Evolutionary conservation across 1,284 basidiomycete species (phyloP), one percentile per base, ranked within the genome.

Genomic region (Trametes sp.): DNA sequence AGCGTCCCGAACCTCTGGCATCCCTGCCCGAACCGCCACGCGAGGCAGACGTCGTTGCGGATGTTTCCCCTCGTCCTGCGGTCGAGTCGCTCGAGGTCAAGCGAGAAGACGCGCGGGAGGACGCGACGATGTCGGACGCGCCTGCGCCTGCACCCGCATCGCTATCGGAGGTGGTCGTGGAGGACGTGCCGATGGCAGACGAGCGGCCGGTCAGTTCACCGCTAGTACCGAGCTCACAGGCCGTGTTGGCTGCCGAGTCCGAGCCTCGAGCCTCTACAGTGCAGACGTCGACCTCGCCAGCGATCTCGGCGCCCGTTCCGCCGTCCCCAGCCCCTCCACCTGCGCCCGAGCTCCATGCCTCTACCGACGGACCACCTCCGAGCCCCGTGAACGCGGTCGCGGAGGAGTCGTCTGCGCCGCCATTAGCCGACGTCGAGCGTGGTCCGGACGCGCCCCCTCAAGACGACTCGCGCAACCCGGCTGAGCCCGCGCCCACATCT

Each of bases 161-260:
- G 42, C 31, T 48, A 7, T 26, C 56, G 14, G 49, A 33, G 23
- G 36, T 44, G 21, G 38, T 51, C 38, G 29, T 51, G n/a, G 38
- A 57, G 54, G 54, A 58, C 10, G 38, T 44, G 29, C 48, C 33
- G 49, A 58, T 58, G 56, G 21, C 23, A 2, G 45, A 48, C 48
- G 56, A 50, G 16, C 26, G 41, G 6, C 36, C n/a, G n/a, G 36
- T 7, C 35, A 31, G 24, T 7, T 14, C 23, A 41, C 11, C 35
- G 10, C 46, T 2, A 44, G 36, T 38, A 9, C 42, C 28, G 29
- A 9, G n/a, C 19, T n/a, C 24, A 16, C 42, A 45, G 14, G 48
- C 3, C 49, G 19, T 9, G 14, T 6, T 29, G 10, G n/a, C 24
- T 21, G 11, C 51, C 19, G 36, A 38, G 13, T 21, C 16, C 26